Evolutionary conservation across 2,329 filamentous ascomycete genomes (phyloP).

Genomic region (Orbilia oligospora): DNA sequence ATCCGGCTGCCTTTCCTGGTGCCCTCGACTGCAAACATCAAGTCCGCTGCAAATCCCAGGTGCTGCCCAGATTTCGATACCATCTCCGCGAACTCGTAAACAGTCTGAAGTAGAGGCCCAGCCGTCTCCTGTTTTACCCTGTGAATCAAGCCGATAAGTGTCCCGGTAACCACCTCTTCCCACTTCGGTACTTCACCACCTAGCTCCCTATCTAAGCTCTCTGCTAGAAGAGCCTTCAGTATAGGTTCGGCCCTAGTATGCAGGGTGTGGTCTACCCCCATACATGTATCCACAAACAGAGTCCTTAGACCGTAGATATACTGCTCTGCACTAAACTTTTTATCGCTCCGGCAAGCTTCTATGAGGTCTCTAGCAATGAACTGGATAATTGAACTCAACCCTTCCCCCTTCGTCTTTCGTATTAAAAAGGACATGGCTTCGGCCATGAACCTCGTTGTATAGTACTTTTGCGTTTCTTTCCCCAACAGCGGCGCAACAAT

Average conservation of each 20-base stretch:
- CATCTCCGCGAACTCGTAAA: constrained; percentile 70
- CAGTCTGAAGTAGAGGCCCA: constrained; percentile 75
- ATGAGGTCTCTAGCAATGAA: constrained; percentile 80
- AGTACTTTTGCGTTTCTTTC: constrained; percentile 83
- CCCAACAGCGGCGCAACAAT: constrained; percentile 87
- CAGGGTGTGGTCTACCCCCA: constrained; percentile 73
- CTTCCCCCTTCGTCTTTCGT: constrained; percentile 85
- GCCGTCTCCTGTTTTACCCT: constrained; percentile 83
- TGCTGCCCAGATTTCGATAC: constrained; percentile 65
- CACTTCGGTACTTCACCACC: constrained; percentile 15
- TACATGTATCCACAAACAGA: constrained; percentile 86
- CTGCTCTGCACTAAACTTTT: constrained; percentile 68
- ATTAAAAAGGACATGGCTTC: constrained; percentile 95
- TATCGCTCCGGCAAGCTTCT: constrained; percentile 64
- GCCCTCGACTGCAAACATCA: constrained; percentile 79
- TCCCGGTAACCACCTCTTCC: constrained; percentile 77
- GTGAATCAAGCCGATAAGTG: constrained; percentile 85
- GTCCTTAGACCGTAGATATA: constrained; percentile 93
- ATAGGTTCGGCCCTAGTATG: constrained; percentile 74
- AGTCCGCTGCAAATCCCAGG: constrained; percentile 71
- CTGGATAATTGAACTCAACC: constrained; percentile 78
- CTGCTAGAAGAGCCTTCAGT: constrained; percentile 70
- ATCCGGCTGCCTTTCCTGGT: constrained; percentile 86
- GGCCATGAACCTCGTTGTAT: constrained; percentile 91
- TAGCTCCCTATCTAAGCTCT: constrained; percentile 62